These are phyloP conservation scores for Fusarium mangiferae DNA, from an alignment of 2,329 filamentous ascomycete species.

Conservation along the genomic window DNA sequence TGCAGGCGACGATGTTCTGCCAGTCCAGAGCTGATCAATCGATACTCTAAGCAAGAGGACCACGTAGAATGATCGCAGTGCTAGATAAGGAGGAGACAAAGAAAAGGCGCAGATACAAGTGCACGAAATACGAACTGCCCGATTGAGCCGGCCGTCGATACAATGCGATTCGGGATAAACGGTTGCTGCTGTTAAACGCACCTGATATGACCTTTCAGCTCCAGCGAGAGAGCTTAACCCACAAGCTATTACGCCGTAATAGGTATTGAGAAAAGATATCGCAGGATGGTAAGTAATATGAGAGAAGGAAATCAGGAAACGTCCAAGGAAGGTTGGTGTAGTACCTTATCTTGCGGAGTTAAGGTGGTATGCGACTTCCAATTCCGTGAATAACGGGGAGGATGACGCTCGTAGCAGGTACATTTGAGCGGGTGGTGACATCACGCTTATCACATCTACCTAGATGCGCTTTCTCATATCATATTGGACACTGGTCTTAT, in stretches of 20 bases:
- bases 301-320: background rate
- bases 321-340: background rate
- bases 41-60: background rate
- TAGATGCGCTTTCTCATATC: background rate
- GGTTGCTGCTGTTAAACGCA: background rate
- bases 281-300: background rate
- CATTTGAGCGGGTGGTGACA: conserved; percentile 16
- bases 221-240: background rate
- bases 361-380: conserved; percentile 17
- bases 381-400: background rate
- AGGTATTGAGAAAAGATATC: background rate
- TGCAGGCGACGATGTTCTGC: background rate
- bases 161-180: background rate
- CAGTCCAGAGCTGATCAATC: conserved; percentile 3
- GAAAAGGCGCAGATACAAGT: background rate
- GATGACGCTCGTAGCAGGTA: conserved; percentile 15
- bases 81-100: background rate
- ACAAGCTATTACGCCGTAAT: background rate
- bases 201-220: conserved; percentile 1
- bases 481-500: background rate
- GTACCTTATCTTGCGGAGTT: conserved; percentile 23
- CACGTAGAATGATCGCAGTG: background rate
- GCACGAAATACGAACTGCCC: background rate
- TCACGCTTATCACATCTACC: conserved; percentile 20
- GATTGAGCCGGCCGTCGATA: background rate